Percentiles rank a stretch among this genome's conserved stretches.
Evolutionary conservation across 2,329 filamentous ascomycete species (phyloP).

Genomic region (Colletotrichum spinosum): DNA sequence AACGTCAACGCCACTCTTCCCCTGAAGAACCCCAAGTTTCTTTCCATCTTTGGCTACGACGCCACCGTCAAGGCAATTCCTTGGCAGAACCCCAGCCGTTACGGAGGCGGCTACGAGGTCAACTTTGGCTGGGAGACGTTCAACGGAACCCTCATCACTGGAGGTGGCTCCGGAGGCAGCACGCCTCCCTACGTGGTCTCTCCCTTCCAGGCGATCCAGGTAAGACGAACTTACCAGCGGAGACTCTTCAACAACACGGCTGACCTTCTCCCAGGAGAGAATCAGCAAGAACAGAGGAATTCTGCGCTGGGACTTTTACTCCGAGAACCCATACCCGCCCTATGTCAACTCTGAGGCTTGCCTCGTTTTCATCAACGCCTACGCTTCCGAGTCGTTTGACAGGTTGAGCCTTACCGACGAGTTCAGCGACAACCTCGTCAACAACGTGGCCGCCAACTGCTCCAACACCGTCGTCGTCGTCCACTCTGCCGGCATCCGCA

Average conservation of each 20-base stretch:
- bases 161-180: slow-evolving; percentile 45
- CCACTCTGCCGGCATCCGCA: slow-evolving; percentile 68
- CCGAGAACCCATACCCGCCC: slow-evolving; percentile 51
- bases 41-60: slow-evolving; percentile 73
- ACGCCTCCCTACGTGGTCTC: slow-evolving; percentile 32
- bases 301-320: slow-evolving; percentile 70
- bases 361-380: slow-evolving; percentile 74
- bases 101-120: slow-evolving; percentile 57
- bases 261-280: slow-evolving; percentile 46
- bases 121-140: slow-evolving; percentile 48
- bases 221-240: too few species aligned
- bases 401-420: slow-evolving; percentile 73
- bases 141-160: slow-evolving; percentile 58
- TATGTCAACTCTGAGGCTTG: slow-evolving; percentile 72
- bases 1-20: slow-evolving; percentile 74
- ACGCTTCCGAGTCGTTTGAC: slow-evolving; percentile 79
- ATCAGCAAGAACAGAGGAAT: slow-evolving; percentile 60
- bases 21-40: slow-evolving; percentile 61
- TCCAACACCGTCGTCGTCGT: slow-evolving; percentile 73
- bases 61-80: slow-evolving; percentile 58
- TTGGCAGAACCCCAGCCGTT: slow-evolving; percentile 28
- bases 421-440: slow-evolving; percentile 69
- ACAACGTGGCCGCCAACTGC: slow-evolving; percentile 68
- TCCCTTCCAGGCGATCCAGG: slow-evolving; percentile 65
- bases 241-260: too few species aligned